phyloP scores from a whole-genome alignment of 192 early-diverging fungal species.

The Backusella australiensis region DNA sequence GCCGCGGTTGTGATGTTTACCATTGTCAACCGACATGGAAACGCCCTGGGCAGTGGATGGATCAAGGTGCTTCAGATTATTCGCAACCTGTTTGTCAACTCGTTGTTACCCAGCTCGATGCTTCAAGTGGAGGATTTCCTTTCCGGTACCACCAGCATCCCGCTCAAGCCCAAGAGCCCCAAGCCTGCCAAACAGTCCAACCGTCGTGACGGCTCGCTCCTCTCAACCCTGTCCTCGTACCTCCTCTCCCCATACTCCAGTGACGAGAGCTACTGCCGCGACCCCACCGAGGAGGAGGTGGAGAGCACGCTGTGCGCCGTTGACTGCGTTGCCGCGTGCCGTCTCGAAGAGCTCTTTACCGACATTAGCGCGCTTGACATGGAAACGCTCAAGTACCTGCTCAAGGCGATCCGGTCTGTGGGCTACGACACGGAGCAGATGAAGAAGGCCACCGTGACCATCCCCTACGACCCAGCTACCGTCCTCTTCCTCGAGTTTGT shows the following conservation, averaged over 20 bases:
- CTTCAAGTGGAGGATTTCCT: conserved; percentile 75
- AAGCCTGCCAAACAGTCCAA: conserved; percentile 35
- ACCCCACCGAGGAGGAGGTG: conserved; percentile 71
- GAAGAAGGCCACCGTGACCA: conserved; percentile 26
- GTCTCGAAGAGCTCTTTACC: conserved; percentile 67
- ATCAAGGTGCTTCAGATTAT: conserved; percentile 70
- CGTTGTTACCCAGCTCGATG: conserved; percentile 64
- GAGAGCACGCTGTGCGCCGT: conserved; percentile 60
- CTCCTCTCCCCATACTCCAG: conserved; percentile 62
- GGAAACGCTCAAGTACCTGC: conserved; percentile 55
- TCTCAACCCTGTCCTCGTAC: conserved; percentile 77
- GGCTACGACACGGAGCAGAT: conserved; percentile 31
- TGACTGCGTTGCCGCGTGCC: conserved; percentile 68
- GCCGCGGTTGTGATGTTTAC: conserved; percentile 87
- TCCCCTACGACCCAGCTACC: conserved; percentile 58
- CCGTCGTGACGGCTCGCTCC: conserved; percentile 60
- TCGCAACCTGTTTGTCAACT: conserved; percentile 78
- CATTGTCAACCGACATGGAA: conserved; percentile 64
- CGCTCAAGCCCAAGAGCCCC: conserved; percentile 49
- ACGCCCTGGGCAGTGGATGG: conserved; percentile 69
- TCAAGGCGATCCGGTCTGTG: conserved; percentile 54
- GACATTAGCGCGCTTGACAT: conserved; percentile 75
- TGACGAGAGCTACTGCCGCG: conserved; percentile 53
- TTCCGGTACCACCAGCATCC: conserved; percentile 62
- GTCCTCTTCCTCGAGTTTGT: conserved; percentile 78